phyloP scores from a whole-genome alignment of 305 asterid genomes.

The Rubia occidens region DNA sequence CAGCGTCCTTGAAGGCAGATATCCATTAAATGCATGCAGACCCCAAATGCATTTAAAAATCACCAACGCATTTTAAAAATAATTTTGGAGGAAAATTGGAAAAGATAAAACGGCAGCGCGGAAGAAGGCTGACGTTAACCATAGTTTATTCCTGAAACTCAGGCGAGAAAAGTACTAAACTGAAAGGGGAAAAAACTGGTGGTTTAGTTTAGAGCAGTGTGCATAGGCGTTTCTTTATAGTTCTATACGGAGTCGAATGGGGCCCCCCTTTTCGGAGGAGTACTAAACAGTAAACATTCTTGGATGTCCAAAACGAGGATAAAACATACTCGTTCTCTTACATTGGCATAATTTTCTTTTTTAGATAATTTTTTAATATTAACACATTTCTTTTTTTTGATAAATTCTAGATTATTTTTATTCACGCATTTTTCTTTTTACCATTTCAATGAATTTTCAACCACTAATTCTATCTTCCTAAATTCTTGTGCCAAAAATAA shows the following conservation, averaged over 20 bases:
- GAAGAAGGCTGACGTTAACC: slow-evolving; percentile 2
- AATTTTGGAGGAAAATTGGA: background rate
- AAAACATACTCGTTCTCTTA: too few relatives aligned
- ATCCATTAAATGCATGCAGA: background rate
- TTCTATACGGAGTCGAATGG: background rate
- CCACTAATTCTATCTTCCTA: too few relatives aligned
- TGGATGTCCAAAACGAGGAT: background rate
- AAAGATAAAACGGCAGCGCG: background rate
- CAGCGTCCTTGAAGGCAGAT: slow-evolving; percentile 13
- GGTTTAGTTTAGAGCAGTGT: too few relatives aligned
- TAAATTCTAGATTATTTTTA: too few relatives aligned
- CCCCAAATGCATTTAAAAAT: background rate
- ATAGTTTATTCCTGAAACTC: slow-evolving; percentile 6
- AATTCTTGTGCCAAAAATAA: too few relatives aligned
- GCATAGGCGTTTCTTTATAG: background rate
- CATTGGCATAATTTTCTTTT: too few relatives aligned
- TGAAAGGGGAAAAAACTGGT: too few relatives aligned
- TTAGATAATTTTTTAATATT: too few relatives aligned
- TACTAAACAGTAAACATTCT: background rate
- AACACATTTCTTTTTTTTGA: too few relatives aligned
- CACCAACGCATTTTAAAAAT: background rate
- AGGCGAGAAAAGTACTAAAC: background rate
- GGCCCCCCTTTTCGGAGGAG: background rate
- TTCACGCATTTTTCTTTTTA: too few relatives aligned
- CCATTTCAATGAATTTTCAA: too few relatives aligned